Percentiles rank a stretch among this genome's conserved stretches.
Conservation (phyloP, 345 rosid species). For the Gossypium herbaceum region DNA sequence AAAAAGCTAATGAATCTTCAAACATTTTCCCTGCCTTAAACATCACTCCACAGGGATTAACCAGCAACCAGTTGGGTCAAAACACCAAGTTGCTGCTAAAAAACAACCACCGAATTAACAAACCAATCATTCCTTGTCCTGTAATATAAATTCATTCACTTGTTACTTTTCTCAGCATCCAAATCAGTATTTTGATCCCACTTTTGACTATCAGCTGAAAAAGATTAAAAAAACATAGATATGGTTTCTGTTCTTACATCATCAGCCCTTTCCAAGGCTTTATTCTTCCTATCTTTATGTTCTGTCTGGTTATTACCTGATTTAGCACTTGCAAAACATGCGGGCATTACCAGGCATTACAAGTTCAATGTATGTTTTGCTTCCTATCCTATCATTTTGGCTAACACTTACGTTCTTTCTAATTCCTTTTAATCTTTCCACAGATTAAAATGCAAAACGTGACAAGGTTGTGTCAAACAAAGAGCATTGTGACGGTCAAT, state of each 20-base stretch:
- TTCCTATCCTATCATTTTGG: background rate
- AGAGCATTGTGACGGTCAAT: slow-evolving; percentile 69
- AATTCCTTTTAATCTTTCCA: background rate
- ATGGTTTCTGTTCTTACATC: slow-evolving; percentile 8
- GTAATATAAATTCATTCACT: slow-evolving; percentile 8
- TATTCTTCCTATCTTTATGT: background rate
- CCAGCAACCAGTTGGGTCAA: background rate
- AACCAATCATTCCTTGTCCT: background rate
- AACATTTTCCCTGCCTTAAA: background rate
- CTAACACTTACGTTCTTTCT: background rate
- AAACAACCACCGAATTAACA: background rate
- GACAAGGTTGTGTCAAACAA: slow-evolving; percentile 37
- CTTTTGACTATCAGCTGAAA: background rate
- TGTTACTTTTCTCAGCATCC: background rate
- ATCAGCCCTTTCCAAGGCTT: background rate
- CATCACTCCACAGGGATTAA: slow-evolving; percentile 16
- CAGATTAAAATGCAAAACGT: slow-evolving; percentile 46
- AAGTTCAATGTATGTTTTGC: slow-evolving; percentile 29
- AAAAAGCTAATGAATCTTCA: background rate
- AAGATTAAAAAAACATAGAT: background rate
- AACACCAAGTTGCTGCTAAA: background rate
- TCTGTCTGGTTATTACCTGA: slow-evolving; percentile 1
- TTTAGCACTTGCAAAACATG: slow-evolving; percentile 10
- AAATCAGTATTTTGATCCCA: background rate
- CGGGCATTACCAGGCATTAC: slow-evolving; percentile 38